Base-by-base conservation (phyloP, 2,329 filamentous ascomycete species). In the Ophiostoma tasmaniense region DNA sequence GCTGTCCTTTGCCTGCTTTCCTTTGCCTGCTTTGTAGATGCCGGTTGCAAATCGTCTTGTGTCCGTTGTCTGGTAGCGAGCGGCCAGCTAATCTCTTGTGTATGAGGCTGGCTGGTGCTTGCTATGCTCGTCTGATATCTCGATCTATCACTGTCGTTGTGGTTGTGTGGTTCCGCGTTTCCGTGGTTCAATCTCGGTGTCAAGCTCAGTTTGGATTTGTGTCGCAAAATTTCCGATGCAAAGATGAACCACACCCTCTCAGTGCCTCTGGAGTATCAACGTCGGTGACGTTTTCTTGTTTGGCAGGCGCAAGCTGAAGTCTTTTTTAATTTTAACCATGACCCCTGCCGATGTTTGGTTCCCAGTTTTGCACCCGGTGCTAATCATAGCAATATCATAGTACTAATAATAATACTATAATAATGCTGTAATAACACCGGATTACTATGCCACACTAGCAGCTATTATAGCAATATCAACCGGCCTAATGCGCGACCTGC, bases 351-450 rank as follows among this genome's bases (percentile, higher is more conserved):
- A 33, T 66, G 66, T 62, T 50, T 62, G 55, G 62, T 66, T 68
- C 66, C 66, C 66, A 66, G 55, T 66, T 42, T 59, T 28, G 33
- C 52, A 52, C 66, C 66, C 39, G 35, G 50, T 39, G 66, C 50
- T 28, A 68, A 59, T 68, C 39, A 64, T 66, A 70, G 69, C 45
- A 67, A 66, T 66, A 67, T 22, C 52, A 45, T 42, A 61, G 59
- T 55, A 64, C 30, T 30, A 67, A 67, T 69, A 20, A n/a, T 45
- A 45, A 45, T 45, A 55, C 65, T 25, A 62, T 66, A 70, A 66
- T 50, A 69, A 67, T 65, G 65, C n/a, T 39, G 45, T 42, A 62
- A 61, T 55, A 64, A 33, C n/a, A 67, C 52, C 67, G 8, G 7
- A 45, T 20, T 45, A 45, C 17, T n/a, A 45, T 45, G 42, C 20